Evolutionary conservation across 169 alveolate genomes (phyloP).

Genomic region (Plasmodium reichenowi): DNA sequence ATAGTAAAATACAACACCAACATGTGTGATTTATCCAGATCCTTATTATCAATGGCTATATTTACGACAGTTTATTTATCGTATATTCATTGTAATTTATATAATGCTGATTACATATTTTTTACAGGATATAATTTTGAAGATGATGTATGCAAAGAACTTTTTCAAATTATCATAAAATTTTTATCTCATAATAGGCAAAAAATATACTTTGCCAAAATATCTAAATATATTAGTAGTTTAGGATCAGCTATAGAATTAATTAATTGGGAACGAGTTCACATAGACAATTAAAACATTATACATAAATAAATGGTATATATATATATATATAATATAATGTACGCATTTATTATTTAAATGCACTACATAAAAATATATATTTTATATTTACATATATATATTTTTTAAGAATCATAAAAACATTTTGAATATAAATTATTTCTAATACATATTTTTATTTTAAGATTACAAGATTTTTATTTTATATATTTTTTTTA

Average conservation of each 20-base stretch:
- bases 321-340: too few species aligned
- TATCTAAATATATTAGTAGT: slow-evolving; percentile 33
- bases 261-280: slow-evolving; percentile 9
- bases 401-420: too few species aligned
- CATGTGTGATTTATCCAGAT: slow-evolving; percentile 38
- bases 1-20: neutral
- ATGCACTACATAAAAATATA: too few species aligned
- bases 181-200: slow-evolving; percentile 44
- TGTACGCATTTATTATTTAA: too few species aligned
- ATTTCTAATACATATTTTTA: too few species aligned
- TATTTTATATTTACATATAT: too few species aligned
- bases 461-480: too few species aligned
- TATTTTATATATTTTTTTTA: too few species aligned
- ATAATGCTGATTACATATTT: slow-evolving; percentile 25
- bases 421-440: too few species aligned
- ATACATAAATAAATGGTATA: too few species aligned
- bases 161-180: slow-evolving; percentile 27
- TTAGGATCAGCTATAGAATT: slow-evolving; percentile 56
- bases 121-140: slow-evolving; percentile 59
- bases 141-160: slow-evolving; percentile 16
- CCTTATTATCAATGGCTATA: slow-evolving; percentile 57
- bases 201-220: slow-evolving; percentile 23
- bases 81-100: slow-evolving; percentile 47
- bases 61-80: slow-evolving; percentile 23
- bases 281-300: too few species aligned